Evolutionary conservation across 2,329 filamentous ascomycete genomes (phyloP).

Genomic region (Phyllosticta capitalensis): DNA sequence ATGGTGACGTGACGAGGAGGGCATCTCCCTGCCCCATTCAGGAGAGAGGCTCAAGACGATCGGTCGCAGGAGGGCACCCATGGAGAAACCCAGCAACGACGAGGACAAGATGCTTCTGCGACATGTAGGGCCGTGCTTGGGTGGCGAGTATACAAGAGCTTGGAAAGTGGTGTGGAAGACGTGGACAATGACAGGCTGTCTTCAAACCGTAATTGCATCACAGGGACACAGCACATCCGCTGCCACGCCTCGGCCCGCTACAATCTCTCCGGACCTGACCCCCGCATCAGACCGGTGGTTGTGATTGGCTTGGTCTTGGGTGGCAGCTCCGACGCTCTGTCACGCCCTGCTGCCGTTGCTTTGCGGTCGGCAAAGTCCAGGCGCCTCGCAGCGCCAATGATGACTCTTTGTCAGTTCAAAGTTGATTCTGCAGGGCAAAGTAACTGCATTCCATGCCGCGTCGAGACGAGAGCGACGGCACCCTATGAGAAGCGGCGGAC

Average conservation of each 20-base stretch:
- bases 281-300: neutral
- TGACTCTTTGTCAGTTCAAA: neutral
- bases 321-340: neutral
- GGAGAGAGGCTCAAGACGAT: neutral
- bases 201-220: neutral
- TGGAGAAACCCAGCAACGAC: neutral
- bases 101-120: neutral
- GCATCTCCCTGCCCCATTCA: neutral
- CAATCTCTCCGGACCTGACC: neutral
- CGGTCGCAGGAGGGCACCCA: neutral
- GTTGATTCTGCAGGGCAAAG: neutral
- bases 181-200: neutral
- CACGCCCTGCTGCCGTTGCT: neutral
- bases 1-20: neutral
- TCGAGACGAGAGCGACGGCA: neutral
- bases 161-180: neutral
- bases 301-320: neutral
- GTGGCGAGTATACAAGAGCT: neutral
- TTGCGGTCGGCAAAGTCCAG: neutral
- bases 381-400: neutral
- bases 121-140: neutral
- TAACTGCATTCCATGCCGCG: neutral
- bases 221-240: neutral
- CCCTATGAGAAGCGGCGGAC: neutral
- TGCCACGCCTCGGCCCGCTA: neutral